phyloP scores from a whole-genome alignment of 805 yeast genomes.

The Naumovozyma castellii region DNA sequence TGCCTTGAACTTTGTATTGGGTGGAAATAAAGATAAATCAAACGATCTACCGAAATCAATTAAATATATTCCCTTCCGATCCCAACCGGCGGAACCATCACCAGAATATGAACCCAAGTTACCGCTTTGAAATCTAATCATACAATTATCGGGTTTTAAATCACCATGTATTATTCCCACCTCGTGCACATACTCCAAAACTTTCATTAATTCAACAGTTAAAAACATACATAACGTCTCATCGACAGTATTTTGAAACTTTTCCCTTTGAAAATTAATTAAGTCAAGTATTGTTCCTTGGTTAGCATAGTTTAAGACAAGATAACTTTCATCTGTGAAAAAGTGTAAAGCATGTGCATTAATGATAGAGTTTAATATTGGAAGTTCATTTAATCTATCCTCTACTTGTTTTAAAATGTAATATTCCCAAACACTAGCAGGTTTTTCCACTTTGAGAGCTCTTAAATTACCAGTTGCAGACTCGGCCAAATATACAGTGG shows the following conservation, averaged over 20 bases:
- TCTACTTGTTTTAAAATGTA: constrained; percentile 57
- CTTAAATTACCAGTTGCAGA: constrained; percentile 41
- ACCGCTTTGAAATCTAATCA: constrained; percentile 45
- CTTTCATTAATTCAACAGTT: constrained; percentile 52
- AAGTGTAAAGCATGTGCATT: constrained; percentile 42
- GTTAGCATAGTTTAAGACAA: constrained; percentile 50
- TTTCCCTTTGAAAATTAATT: constrained; percentile 40
- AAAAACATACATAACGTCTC: constrained; percentile 57
- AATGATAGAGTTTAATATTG: constrained; percentile 36
- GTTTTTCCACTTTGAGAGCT: constrained; percentile 67
- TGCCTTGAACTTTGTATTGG: constrained; percentile 44
- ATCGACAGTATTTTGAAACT: constrained; percentile 33
- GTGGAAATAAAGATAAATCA: constrained; percentile 51
- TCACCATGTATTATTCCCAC: constrained; percentile 75
- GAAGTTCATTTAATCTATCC: constrained; percentile 26
- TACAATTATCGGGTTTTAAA: constrained; percentile 76
- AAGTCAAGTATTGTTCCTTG: constrained; percentile 72
- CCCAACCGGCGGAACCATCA: constrained; percentile 39
- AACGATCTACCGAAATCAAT: constrained; percentile 80
- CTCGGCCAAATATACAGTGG: constrained; percentile 66
- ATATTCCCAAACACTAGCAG: constrained; percentile 72
- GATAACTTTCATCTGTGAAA: constrained; percentile 58
- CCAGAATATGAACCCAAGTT: constrained; percentile 25
- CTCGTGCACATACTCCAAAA: constrained; percentile 52
- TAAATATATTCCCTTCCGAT: constrained; percentile 44